Evolutionary conservation across 345 rosid species (phyloP), one percentile per base, ranked within the genome.

Genomic region (Eutrema yunnanense): DNA sequence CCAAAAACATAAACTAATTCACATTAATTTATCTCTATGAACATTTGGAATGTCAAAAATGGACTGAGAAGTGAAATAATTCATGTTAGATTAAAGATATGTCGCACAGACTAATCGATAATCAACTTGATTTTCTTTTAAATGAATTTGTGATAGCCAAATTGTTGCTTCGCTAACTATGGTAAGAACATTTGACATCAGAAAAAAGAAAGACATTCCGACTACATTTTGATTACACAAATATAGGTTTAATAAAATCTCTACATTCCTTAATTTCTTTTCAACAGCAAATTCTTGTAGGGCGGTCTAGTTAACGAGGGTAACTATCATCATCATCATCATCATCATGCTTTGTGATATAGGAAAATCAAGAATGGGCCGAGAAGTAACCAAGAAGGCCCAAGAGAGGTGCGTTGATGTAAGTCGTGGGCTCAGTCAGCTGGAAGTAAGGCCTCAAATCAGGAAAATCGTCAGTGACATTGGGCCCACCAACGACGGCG

Each of bases 401-500:
- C 65, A 92, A 81, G 0, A 96, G 83, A 2, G 98, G 99, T 0
- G 99, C 98, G 8, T 95, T 95, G 76, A 92, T 95, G 61, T 90
- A 95, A 0, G 99, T 95, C 6, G 99, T 92, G 62, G 99, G 99
- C 86, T 95, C 99, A 0, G 99, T 88, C 67, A 88, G 84, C 77
- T 86, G 90, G 61, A 88, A 92, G 55, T 65, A 83, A 9, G 92
- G 89, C 74, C 98, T 82, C 0, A 90, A 86, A 77, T 95, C 99
- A 1, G 89, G 88, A 69, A 88, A 95, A 32, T 84, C 78, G 14
- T 95, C 98, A 2, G 86, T 78, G 14, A 81, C 80, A 53, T 95
- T 92, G n/a, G 98, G 97, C 13, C 98, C 97, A 40, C 99, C 99
- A 0, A 95, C 84, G 8, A 92, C 88, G 0, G 99, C 98, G 3